Evolutionary conservation across 495 filamentous ascomycete species (phyloP), one percentile per base, ranked within the genome.

Genomic region (Glarea lozoyensis): DNA sequence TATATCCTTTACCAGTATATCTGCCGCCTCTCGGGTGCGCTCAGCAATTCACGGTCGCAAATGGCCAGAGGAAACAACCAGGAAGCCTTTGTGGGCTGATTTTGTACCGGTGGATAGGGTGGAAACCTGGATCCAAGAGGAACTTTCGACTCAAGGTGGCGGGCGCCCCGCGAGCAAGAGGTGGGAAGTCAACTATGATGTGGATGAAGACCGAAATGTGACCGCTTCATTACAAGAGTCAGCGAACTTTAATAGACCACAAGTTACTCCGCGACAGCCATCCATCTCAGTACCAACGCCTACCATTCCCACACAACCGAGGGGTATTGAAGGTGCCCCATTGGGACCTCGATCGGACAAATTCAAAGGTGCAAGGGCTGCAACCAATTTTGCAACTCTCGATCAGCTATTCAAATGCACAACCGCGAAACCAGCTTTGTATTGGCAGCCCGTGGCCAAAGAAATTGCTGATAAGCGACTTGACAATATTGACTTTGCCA

Each of bases 41-140:
- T 74, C 78, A 0, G 72, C 75, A 7, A 62, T 98, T 5, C 92
- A 98, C 56, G 73, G 73, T 30, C 73, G 70, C 2, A 68, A 87
- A 29, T 98, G 88, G 86, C 92, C 92, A 1, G 76, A 86, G 29
- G 92, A 97, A 60, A 76, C 80, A 37, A 82, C 82, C 34, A 76
- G 92, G 29, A 90, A 92, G 59, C 73, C 73, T 2, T 73, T 98
- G 3, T 94, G 83, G 75, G 86, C 82, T 3, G 92, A 98, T 51
- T 98, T 94, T 57, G 73, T 96, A 4, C 92, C 92, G 0, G 76
- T 84, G 42, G 76, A 86, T 18, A 73, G 75, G 44, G 64, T 93
- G 10, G 53, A 64, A 17, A 73, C 81, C 32, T 98, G 89, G 89
- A 76, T 93, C 39, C 65, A 72, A 9, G 69, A 59, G 7, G 87